These are phyloP conservation scores for Penicillium lividum DNA, from an alignment of 495 filamentous ascomycete species.

Conservation along the genomic window DNA sequence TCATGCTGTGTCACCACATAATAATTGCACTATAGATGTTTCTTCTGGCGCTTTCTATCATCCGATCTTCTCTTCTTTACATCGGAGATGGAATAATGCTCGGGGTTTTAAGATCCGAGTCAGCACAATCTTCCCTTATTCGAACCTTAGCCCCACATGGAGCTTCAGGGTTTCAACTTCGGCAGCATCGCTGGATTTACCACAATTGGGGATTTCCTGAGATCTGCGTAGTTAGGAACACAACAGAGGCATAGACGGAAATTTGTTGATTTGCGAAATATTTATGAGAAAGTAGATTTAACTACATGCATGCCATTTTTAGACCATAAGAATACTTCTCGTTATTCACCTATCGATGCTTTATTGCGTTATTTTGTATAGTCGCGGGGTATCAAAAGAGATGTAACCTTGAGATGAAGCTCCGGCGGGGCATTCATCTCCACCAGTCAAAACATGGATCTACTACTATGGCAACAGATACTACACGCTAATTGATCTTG, in stretches of 20 bases:
- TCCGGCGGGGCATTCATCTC: slow-evolving; percentile 3
- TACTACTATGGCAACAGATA: background rate
- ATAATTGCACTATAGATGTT: background rate
- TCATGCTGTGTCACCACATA: background rate
- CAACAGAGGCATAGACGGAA: background rate
- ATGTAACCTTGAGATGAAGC: background rate
- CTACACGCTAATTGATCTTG: background rate
- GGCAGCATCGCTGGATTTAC: background rate
- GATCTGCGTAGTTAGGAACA: background rate
- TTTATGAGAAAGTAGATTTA: background rate
- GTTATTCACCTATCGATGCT: background rate
- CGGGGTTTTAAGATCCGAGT: background rate
- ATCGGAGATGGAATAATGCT: background rate
- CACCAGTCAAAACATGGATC: background rate
- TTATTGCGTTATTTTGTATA: background rate
- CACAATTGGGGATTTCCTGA: background rate
- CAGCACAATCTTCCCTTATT: background rate
- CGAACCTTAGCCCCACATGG: background rate
- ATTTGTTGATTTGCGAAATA: background rate
- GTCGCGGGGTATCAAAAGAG: background rate
- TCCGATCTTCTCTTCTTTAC: background rate
- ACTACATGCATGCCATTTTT: background rate
- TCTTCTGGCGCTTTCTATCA: too few species aligned
- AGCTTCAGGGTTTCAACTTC: background rate
- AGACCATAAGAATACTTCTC: background rate